phyloP scores from a whole-genome alignment of 1,284 basidiomycete species.

The Apiotrichum laibachii region DNA sequence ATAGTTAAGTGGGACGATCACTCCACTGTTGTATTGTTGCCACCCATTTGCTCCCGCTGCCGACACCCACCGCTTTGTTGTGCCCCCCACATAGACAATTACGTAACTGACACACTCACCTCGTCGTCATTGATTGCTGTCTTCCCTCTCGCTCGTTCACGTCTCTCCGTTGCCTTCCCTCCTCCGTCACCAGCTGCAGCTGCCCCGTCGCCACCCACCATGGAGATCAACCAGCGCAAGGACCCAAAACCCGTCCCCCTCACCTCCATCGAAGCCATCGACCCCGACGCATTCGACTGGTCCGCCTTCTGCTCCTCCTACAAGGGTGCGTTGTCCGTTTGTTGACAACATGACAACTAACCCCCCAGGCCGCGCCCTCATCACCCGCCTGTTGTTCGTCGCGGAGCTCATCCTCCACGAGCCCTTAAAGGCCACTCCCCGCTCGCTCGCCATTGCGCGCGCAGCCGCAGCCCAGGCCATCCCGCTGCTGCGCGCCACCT shows the following conservation, averaged over 20 bases:
- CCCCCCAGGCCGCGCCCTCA: conserved; percentile 40
- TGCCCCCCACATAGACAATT: too few species aligned
- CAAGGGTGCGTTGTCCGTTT: conserved; percentile 26
- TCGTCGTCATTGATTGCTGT: too few species aligned
- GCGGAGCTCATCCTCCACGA: conserved; percentile 20
- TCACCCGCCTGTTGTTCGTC: conserved; percentile 38
- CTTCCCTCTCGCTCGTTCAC: too few species aligned
- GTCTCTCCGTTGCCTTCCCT: too few species aligned
- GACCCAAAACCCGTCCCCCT: background rate
- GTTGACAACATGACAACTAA: background rate
- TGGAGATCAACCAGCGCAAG: background rate
- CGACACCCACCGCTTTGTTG: background rate
- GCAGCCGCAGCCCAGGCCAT: conserved; percentile 32
- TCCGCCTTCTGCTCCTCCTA: conserved; percentile 35
- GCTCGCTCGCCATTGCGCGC: conserved; percentile 25
- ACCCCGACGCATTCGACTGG: conserved; percentile 28
- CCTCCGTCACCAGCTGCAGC: too few species aligned
- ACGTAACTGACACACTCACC: too few species aligned
- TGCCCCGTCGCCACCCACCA: background rate
- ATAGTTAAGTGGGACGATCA: background rate
- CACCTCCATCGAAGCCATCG: conserved; percentile 10
- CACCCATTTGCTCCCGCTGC: too few species aligned
- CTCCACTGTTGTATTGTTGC: background rate
- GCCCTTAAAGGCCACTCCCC: conserved; percentile 11
- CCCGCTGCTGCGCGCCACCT: conserved; percentile 33